A percentile compares a stretch with the other conserved stretches of the same genome.
Conservation (phyloP, 208 protist genomes). For the Trypanosoma melophagium region DNA sequence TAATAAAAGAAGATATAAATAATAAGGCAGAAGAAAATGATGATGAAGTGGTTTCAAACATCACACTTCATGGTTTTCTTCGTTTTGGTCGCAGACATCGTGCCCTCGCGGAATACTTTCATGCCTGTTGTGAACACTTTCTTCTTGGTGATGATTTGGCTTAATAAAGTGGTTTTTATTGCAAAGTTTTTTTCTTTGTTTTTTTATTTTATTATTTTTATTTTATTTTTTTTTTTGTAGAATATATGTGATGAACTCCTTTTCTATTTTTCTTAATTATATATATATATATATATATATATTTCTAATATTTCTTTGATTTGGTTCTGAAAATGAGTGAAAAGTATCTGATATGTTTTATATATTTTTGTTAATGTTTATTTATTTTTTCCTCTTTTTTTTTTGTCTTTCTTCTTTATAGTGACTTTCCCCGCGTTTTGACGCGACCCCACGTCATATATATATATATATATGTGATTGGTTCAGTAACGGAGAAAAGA, state of each 20-base stretch:
- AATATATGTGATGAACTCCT: too few species aligned
- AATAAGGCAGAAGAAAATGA: background rate
- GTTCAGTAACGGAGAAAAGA: background rate
- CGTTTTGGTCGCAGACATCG: constrained; percentile 12
- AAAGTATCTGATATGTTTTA: too few species aligned
- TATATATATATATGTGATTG: constrained; percentile 5
- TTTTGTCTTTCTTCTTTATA: constrained; percentile 22
- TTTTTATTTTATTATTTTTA: background rate
- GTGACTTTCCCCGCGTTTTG: background rate
- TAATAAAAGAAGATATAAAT: background rate
- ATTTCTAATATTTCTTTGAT: constrained; percentile 5
- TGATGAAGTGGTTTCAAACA: background rate
- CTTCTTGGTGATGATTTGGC: constrained; percentile 24
- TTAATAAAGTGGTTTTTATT: background rate
- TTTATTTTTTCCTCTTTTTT: too few species aligned
- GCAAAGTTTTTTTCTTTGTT: background rate
- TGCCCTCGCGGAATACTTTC: constrained; percentile 20
- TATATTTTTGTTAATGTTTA: too few species aligned
- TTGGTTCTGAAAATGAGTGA: too few species aligned
- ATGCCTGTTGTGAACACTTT: constrained; percentile 25
- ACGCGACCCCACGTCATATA: background rate
- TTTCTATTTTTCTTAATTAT: constrained; percentile 5
- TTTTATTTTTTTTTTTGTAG: constrained; percentile 14
- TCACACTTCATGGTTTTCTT: constrained; percentile 16
- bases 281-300: constrained; percentile 18